Evolutionary conservation across 352 stramenopile genomes (phyloP).

Genomic region (Phytophthora chlamydospora): DNA sequence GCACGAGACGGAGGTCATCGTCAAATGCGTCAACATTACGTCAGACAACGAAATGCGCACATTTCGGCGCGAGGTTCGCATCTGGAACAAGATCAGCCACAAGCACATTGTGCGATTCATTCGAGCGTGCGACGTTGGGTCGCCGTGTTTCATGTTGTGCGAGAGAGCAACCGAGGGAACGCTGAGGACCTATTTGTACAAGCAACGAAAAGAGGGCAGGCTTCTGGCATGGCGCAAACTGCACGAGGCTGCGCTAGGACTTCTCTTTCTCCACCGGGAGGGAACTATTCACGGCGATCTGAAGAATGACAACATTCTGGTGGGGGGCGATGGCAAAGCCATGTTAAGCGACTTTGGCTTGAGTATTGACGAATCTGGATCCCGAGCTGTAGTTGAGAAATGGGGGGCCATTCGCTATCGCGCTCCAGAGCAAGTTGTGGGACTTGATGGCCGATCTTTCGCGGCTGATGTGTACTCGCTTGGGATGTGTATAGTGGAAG

Average conservation of each 20-base stretch:
- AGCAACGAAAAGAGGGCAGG: neutral
- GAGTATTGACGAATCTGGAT: slow-evolving; percentile 11
- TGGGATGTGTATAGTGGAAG: slow-evolving; percentile 14
- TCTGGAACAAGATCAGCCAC: slow-evolving; percentile 90
- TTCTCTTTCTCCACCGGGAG: slow-evolving; percentile 21
- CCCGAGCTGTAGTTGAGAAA: neutral
- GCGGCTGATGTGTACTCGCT: slow-evolving; percentile 14
- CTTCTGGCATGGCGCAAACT: slow-evolving; percentile 3
- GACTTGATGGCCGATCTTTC: too few species aligned
- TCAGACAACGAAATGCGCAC: slow-evolving; percentile 10
- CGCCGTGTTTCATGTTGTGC: slow-evolving; percentile 14
- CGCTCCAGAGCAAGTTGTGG: slow-evolving; percentile 3
- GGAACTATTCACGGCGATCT: slow-evolving; percentile 27
- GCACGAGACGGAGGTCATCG: slow-evolving; percentile 11
- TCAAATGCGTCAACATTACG: slow-evolving; percentile 15
- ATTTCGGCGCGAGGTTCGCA: slow-evolving; percentile 66
- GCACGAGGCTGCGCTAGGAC: slow-evolving; percentile 14
- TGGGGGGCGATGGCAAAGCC: slow-evolving; percentile 23
- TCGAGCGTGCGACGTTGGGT: slow-evolving; percentile 22
- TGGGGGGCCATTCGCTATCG: slow-evolving; percentile 8
- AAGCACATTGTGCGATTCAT: slow-evolving; percentile 86
- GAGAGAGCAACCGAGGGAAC: slow-evolving; percentile 8
- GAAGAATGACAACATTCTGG: slow-evolving; percentile 35
- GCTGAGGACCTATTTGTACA: slow-evolving; percentile 1
- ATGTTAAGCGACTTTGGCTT: slow-evolving; percentile 37